phyloP scores from a whole-genome alignment of 2,329 filamentous ascomycete species.

The Coleophoma cylindrospora region DNA sequence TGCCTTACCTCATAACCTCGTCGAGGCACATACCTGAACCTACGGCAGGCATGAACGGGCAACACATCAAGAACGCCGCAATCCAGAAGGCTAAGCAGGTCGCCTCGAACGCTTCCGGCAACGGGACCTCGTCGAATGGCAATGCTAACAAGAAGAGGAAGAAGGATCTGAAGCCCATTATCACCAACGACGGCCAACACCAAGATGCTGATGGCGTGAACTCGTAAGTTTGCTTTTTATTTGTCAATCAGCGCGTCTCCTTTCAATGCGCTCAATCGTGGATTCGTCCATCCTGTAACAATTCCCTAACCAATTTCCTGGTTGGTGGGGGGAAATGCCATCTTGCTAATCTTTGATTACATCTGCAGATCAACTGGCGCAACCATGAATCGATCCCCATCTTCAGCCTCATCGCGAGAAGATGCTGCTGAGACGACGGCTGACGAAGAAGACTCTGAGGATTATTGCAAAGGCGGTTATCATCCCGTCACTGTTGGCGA shows the following conservation, averaged over 20 bases:
- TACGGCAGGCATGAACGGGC: slow-evolving; percentile 21
- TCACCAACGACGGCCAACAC: slow-evolving; percentile 46
- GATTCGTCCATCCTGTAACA: not conserved
- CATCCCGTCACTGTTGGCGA: slow-evolving; percentile 93
- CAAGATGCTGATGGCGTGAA: slow-evolving; percentile 17
- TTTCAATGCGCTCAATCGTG: no score
- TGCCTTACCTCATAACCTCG: no score
- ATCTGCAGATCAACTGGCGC: slow-evolving; percentile 22
- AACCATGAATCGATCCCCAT: slow-evolving; percentile 38
- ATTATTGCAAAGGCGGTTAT: slow-evolving; percentile 99
- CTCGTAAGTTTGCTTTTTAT: not conserved
- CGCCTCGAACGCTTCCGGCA: slow-evolving; percentile 32
- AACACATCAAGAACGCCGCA: slow-evolving; percentile 31
- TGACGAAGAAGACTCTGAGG: slow-evolving; percentile 97
- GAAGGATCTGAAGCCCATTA: slow-evolving; percentile 57
- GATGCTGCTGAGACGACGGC: slow-evolving; percentile 87
- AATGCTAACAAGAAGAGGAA: slow-evolving; percentile 52
- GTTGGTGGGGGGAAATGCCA: slow-evolving; percentile 6
- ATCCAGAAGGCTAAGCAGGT: slow-evolving; percentile 57
- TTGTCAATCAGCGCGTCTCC: no score
- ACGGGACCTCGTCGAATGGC: slow-evolving; percentile 32
- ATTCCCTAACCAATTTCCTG: slow-evolving; percentile 13
- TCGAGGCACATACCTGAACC: not conserved
- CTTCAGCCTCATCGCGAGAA: slow-evolving; percentile 73
- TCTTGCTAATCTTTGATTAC: slow-evolving; percentile 21